A percentile compares a stretch with the other conserved stretches of the same genome.
Conservation (phyloP, 1,284 basidiomycete genomes). For the Xerocomus nothofagi region DNA sequence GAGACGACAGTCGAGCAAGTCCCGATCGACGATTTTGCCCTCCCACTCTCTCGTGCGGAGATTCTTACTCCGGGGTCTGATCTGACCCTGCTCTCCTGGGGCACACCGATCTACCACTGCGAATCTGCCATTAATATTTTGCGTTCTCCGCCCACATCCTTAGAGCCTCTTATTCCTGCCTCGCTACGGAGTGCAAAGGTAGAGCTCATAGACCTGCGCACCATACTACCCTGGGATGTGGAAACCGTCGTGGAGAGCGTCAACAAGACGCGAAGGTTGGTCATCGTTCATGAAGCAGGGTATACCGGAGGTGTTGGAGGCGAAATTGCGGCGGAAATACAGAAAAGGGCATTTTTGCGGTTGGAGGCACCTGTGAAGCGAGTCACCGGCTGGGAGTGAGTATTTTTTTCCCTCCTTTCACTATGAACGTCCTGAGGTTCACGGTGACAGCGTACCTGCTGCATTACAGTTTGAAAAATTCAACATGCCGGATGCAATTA, state of each 20-base stretch:
- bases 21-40: conserved; percentile 81
- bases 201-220: conserved; percentile 89
- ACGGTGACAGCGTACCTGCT: conserved; percentile 62
- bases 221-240: conserved; percentile 89
- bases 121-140: conserved; percentile 77
- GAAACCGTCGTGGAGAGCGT: conserved; percentile 82
- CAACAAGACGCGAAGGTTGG: conserved; percentile 75
- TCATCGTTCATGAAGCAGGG: conserved; percentile 91
- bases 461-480: conserved; percentile 89
- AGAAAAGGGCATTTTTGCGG: conserved; percentile 84
- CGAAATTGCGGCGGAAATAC: conserved; percentile 85
- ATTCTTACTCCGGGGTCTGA: conserved; percentile 74
- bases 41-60: conserved; percentile 83
- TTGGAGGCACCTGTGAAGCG: conserved; percentile 86
- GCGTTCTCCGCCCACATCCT: conserved; percentile 58
- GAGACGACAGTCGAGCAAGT: conserved; percentile 78
- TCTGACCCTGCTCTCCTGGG: conserved; percentile 88
- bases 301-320: conserved; percentile 83
- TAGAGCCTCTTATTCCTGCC: conserved; percentile 70
- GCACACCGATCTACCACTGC: conserved; percentile 89
- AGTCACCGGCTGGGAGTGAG: conserved; percentile 91
- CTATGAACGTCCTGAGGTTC: conserved; percentile 4
- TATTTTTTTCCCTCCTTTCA: conserved; percentile 23
- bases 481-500: conserved; percentile 82
- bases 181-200: conserved; percentile 72